These are phyloP conservation scores for Penicillium sumatraense DNA, from an alignment of 2,329 filamentous ascomycete genomes.

Conservation along the genomic window DNA sequence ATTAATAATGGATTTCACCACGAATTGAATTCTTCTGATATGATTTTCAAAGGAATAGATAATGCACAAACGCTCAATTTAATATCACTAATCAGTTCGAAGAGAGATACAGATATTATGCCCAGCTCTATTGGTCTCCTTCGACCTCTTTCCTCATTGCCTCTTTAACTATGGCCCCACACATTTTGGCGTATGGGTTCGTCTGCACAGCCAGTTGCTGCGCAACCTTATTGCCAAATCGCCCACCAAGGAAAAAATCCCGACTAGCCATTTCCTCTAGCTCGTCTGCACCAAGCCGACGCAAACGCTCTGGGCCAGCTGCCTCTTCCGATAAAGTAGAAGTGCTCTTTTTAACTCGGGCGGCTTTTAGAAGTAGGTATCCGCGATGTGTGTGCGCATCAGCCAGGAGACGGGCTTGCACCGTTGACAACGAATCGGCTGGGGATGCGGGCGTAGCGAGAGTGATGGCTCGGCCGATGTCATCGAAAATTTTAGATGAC, in stretches of 20 bases:
- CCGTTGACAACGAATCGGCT: conserved; percentile 47
- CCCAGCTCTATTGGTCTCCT: conserved; percentile 23
- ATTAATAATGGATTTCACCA: no score
- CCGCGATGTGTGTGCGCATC: conserved; percentile 61
- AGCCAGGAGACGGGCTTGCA: conserved; percentile 56
- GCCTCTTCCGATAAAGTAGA: neutral
- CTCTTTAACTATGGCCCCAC: conserved; percentile 65
- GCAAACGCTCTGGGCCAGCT: conserved; percentile 35
- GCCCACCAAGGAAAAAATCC: conserved; percentile 59
- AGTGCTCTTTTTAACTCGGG: conserved; percentile 29
- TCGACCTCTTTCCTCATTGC: conserved; percentile 60
- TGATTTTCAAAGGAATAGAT: no score
- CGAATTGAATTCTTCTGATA: no score
- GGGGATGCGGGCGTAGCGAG: conserved; percentile 48
- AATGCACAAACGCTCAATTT: no score
- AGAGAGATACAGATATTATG: no score
- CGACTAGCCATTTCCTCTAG: conserved; percentile 61
- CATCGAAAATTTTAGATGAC: conserved; percentile 37
- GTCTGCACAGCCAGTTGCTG: conserved; percentile 63
- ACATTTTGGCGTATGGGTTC: conserved; percentile 67
- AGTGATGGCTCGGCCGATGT: conserved; percentile 51
- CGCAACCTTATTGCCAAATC: conserved; percentile 62
- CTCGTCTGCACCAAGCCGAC: conserved; percentile 39
- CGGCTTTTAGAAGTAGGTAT: conserved; percentile 47
- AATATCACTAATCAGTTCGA: no score